Evolutionary conservation across 2,329 filamentous ascomycete genomes (phyloP), one percentile per base, ranked within the genome.

Genomic region (Aspergillus sp.): DNA sequence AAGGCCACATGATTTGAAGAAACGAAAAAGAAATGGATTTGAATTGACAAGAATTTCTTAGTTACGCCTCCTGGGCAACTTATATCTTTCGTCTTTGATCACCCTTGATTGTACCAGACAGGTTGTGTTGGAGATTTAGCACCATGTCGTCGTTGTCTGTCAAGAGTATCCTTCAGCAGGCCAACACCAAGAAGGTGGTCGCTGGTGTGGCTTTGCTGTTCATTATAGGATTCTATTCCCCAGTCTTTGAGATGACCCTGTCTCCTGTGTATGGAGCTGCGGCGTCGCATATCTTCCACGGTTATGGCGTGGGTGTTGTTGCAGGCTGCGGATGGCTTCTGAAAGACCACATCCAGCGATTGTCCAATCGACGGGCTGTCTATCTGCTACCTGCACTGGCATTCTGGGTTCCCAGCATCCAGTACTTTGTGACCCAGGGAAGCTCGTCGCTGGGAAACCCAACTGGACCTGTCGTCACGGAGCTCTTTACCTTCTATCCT

Each of bases 181-280:
- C 53, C 47, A 61, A 65, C 43, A 44, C 43, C 46, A 55, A 45
- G 45, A 53, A 56, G 43, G 47, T 59, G 37, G 57, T 43, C 33
- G 51, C 48, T 39, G 61, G 57, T n/a, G 50, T 62, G 28, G 57
- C 61, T 27, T 49, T 71, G 41, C 53, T 71, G 31, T 47, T 65
- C 19, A 59, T 73, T 19, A 59, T 64, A 12, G 68, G 67, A 1
- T 57, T 62, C 30, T 72, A 64, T 47, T 69, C 70, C 5, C 63
- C 64, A 29, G 53, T 71, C 26, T 72, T 69, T 30, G 81, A 88
- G 60, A 74, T 90, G 49, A 83, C 80, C 33, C 74, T 97, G 30
- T 87, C 89, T 13, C 93, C 93, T 2, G 86, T 94, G 8, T 97
- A 94, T 66, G 93, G 93, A 41, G 82, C 84, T 11, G 87, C 95